Evolutionary conservation across 345 rosid species (phyloP), one percentile per base, ranked within the genome.

Genomic region (Populus deltoides): DNA sequence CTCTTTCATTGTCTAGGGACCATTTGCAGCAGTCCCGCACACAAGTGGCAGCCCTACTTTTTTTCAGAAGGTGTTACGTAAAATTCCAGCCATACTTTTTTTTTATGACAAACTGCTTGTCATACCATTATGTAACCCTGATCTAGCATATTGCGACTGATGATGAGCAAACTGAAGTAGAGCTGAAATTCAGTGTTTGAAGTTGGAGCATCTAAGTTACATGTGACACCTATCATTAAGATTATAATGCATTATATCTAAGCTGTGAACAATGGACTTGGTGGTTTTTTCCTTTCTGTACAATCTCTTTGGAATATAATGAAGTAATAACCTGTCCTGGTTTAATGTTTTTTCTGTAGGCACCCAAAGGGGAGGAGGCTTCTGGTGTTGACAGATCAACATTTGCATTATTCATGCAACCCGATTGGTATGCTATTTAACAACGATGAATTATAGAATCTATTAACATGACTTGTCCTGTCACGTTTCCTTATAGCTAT

Each of bases 331-430:
- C 59, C 68, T 75, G 4, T 63, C 38, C 59, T 69, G 70, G 68
- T 38, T 24, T 72, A 49, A 43, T 49, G 79, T 68, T 49, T 74
- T 41, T 69, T 76, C 41, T 49, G 75, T 77, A 94, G 99, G 97
- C 99, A 22, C 94, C 98, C 65, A 85, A 84, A 77, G 99, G 95
- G 81, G 92, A 85, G 68, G 89, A 83, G 18, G 87, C 90, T 83
- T 70, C 75, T 57, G 91, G 93, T 62, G 79, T 95, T 80, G 96
- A 93, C 67, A 86, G 96, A 57, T 92, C 99, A 18, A 92, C 98
- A 55, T 95, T 92, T 83, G 96, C 99, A 81, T 86, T 95, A 69
- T 93, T 93, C 85, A 95, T 93, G 98, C 97, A 95, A 85, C 99
- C 97, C 47, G 98, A 95, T 81, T 95, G 99, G 98, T 93, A 90